phyloP scores from a whole-genome alignment of 2,329 filamentous ascomycete species.

The Pestalotiopsis sp. region DNA sequence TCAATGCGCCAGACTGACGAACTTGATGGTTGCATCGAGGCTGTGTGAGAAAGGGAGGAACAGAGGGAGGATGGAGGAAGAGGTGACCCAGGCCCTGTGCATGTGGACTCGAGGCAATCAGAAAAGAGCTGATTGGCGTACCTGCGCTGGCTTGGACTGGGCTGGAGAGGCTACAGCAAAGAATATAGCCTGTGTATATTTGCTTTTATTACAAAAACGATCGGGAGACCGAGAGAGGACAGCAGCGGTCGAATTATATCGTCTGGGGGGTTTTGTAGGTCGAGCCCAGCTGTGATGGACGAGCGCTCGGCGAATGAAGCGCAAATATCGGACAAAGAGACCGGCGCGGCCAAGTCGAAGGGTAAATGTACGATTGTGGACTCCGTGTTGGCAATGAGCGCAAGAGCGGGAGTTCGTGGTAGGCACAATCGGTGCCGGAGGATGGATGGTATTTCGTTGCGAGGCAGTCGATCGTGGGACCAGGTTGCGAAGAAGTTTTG shows the following conservation, averaged over 20 bases:
- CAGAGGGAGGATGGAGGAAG: not conserved
- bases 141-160: not conserved
- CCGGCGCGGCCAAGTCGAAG: not conserved
- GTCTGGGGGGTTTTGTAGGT: not conserved
- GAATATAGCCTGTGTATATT: not conserved
- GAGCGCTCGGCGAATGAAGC: not conserved
- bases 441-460: not conserved
- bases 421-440: not conserved
- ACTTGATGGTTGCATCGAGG: not conserved
- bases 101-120: not conserved
- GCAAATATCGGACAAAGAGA: not conserved
- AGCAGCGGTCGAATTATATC: not conserved
- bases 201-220: slow-evolving; percentile 1
- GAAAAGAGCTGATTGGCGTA: not conserved
- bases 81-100: not conserved
- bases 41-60: not conserved
- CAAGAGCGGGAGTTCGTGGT: not conserved
- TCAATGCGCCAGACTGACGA: not conserved
- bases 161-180: not conserved
- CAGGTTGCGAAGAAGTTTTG: not conserved
- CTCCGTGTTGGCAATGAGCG: not conserved
- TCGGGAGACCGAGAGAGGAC: not conserved
- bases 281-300: not conserved
- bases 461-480: not conserved
- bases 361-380: not conserved